Percentiles rank a stretch among this genome's conserved stretches.
These are phyloP conservation scores for Podaxis sp. DNA, from an alignment of 768 basidiomycete species.

Conservation along the genomic window DNA sequence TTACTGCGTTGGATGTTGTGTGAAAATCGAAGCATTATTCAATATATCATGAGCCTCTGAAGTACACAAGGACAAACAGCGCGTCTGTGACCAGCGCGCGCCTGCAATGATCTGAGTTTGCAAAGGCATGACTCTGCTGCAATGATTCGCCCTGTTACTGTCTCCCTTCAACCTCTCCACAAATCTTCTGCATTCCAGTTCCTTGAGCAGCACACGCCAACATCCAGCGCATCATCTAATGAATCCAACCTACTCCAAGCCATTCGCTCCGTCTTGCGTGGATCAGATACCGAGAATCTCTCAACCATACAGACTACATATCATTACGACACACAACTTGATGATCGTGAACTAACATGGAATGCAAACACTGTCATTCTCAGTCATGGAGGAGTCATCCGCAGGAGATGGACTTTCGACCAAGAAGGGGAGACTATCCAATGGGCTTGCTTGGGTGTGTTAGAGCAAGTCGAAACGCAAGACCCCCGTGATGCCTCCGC, in stretches of 20 bases:
- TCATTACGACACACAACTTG: constrained; percentile 36
- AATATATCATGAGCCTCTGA: background rate
- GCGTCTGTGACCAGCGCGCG: background rate
- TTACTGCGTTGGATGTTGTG: too few relatives aligned
- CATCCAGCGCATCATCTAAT: constrained; percentile 18
- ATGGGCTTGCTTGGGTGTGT: constrained; percentile 75
- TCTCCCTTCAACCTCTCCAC: constrained; percentile 41
- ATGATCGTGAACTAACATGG: constrained; percentile 71
- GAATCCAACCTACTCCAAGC: constrained; percentile 49
- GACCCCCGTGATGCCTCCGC: constrained; percentile 32
- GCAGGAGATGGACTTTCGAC: constrained; percentile 73
- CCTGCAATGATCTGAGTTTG: background rate
- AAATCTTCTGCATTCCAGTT: constrained; percentile 43
- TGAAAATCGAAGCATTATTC: background rate
- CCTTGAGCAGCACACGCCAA: constrained; percentile 29
- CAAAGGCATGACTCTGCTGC: background rate
- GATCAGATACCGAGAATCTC: constrained; percentile 42
- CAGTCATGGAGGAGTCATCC: constrained; percentile 64
- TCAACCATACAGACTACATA: constrained; percentile 41
- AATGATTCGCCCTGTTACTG: constrained; percentile 25
- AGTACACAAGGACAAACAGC: background rate
- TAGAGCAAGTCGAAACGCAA: constrained; percentile 48
- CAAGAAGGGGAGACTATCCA: constrained; percentile 72
- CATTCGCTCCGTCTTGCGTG: constrained; percentile 59
- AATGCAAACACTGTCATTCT: constrained; percentile 60